These are phyloP conservation scores for Stylosanthes scabra DNA, from an alignment of 331 rosid genomes.

Conservation along the genomic window DNA sequence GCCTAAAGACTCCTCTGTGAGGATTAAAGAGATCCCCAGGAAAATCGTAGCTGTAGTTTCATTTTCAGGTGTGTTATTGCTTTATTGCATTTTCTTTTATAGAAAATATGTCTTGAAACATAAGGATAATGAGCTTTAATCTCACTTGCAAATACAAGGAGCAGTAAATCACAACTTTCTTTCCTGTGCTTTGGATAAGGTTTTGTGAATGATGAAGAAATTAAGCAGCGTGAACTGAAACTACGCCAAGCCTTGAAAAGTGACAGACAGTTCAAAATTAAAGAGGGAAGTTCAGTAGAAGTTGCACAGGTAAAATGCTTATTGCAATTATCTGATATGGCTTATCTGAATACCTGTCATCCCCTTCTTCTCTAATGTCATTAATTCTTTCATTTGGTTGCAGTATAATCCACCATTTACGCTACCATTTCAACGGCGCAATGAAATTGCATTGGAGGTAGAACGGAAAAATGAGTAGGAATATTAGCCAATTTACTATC, in stretches of 20 bases:
- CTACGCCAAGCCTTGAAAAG: conserved; percentile 65
- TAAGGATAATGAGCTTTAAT: too few species aligned
- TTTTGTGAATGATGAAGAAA: conserved; percentile 73
- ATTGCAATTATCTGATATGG: conserved; percentile 21
- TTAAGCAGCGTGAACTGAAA: conserved; percentile 67
- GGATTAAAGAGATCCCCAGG: conserved; percentile 73
- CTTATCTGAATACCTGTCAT: conserved; percentile 7
- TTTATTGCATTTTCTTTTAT: conserved; percentile 14
- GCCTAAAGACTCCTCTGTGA: conserved; percentile 86
- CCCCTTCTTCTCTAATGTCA: conserved; percentile 26
- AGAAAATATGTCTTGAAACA: background rate
- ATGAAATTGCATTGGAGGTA: conserved; percentile 91
- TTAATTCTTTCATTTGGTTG: conserved; percentile 43
- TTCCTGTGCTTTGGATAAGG: conserved; percentile 53
- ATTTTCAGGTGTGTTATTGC: conserved; percentile 79
- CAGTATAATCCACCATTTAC: conserved; percentile 98
- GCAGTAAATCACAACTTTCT: background rate
- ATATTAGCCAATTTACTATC: too few species aligned
- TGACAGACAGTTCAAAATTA: conserved; percentile 64
- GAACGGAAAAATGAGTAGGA: conserved; percentile 64
- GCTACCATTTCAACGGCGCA: conserved; percentile 97
- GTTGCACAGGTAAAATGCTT: conserved; percentile 76
- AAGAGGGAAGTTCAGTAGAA: conserved; percentile 68
- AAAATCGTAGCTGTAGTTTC: conserved; percentile 79
- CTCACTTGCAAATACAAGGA: too few species aligned